Percentiles rank a stretch among this genome's conserved stretches.
phyloP scores from a whole-genome alignment of 768 basidiomycete species.

The Boletus tomentosulus region DNA sequence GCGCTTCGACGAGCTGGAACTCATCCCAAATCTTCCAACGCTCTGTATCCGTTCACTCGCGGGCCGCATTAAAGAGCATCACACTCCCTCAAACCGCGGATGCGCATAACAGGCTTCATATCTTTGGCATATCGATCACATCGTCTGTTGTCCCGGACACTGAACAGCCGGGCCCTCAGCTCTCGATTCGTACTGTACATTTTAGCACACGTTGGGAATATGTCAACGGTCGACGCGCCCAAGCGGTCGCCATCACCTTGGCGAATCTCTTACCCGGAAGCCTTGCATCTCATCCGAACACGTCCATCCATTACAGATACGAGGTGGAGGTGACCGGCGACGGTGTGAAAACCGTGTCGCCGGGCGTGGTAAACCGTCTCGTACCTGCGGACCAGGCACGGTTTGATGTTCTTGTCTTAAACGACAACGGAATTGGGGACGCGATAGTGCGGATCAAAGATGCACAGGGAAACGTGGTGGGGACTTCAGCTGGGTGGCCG shows the following conservation, averaged over 20 bases:
- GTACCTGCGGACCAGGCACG: conserved; percentile 48
- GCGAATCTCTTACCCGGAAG: conserved; percentile 45
- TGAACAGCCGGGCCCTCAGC: conserved; percentile 19
- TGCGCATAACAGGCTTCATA: conserved; percentile 36
- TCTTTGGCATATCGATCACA: conserved; percentile 44
- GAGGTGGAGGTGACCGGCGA: conserved; percentile 35
- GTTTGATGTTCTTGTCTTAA: conserved; percentile 45
- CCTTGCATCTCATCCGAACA: conserved; percentile 18
- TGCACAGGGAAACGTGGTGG: conserved; percentile 31
- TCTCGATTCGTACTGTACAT: conserved; percentile 40
- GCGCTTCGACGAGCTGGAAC: conserved; percentile 38
- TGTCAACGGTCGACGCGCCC: conserved; percentile 35
- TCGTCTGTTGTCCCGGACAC: conserved; percentile 29
- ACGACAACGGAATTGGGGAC: conserved; percentile 25
- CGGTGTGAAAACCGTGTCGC: conserved; percentile 39
- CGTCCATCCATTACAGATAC: conserved; percentile 33
- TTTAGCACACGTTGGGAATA: conserved; percentile 48
- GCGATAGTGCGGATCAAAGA: conserved; percentile 35
- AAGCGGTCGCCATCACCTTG: conserved; percentile 49
- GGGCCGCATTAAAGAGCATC: conserved; percentile 38
- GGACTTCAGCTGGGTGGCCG: conserved; percentile 36
- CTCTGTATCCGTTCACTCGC: conserved; percentile 42
- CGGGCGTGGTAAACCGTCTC: conserved; percentile 43
- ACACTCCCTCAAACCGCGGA: conserved; percentile 35
- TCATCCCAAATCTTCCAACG: conserved; percentile 42